Percentiles rank a stretch among this genome's conserved stretches.
phyloP scores from a whole-genome alignment of 768 basidiomycete species.

The Xerocomus potaroensis region DNA sequence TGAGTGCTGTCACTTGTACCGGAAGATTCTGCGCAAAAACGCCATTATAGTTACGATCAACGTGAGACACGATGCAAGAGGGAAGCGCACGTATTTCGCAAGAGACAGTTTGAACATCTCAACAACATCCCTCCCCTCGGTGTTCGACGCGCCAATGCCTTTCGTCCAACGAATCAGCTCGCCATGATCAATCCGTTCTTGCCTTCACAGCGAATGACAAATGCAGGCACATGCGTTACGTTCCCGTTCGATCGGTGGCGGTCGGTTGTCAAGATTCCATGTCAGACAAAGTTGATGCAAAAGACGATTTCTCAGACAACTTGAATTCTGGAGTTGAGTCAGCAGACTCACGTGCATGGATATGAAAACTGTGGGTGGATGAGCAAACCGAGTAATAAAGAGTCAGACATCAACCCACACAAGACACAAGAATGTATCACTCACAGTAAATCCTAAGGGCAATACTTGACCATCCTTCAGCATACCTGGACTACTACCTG shows the following conservation, averaged over 20 bases:
- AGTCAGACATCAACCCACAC: constrained; percentile 1
- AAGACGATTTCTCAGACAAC: background rate
- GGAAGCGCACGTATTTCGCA: constrained; percentile 57
- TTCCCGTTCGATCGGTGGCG: background rate
- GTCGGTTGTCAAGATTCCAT: background rate
- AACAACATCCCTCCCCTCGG: constrained; percentile 90
- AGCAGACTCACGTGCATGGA: constrained; percentile 77
- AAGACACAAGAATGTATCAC: constrained; percentile 28
- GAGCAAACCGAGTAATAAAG: background rate
- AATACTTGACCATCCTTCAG: constrained; percentile 53
- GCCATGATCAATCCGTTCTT: constrained; percentile 91
- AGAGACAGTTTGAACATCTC: constrained; percentile 88
- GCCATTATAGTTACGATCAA: background rate
- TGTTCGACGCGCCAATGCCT: constrained; percentile 89
- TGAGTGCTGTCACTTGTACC: constrained; percentile 77
- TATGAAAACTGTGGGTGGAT: constrained; percentile 77
- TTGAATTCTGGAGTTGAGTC: background rate
- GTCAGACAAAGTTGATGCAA: background rate
- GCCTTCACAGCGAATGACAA: constrained; percentile 43
- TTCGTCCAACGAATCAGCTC: constrained; percentile 99
- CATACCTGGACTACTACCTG: constrained; percentile 45
- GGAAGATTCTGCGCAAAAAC: constrained; percentile 68
- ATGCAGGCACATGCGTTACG: background rate
- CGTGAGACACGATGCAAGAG: background rate
- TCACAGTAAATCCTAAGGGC: constrained; percentile 90